Percentiles rank a stretch among this genome's conserved stretches.
Conservation (phyloP, 768 basidiomycete species). For the Naganishia vaughanmartiniae region DNA sequence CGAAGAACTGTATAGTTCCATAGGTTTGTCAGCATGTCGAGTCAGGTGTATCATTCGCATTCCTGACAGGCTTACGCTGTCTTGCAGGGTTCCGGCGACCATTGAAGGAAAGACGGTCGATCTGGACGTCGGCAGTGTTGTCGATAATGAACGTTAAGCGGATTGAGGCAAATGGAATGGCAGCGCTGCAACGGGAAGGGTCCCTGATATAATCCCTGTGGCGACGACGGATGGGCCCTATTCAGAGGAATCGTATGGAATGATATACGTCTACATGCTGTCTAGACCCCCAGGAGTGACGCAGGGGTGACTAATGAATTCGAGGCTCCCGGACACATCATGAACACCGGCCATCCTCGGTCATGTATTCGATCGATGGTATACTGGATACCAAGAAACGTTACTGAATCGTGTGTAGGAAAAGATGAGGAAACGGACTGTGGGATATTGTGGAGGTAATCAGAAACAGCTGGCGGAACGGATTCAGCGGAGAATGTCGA, state of each 20-base stretch:
- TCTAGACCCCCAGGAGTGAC: neutral
- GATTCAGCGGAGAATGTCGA: no score
- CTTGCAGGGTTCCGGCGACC: neutral
- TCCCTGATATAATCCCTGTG: neutral
- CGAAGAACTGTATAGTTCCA: constrained; percentile 31
- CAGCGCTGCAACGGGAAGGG: neutral
- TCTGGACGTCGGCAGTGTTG: neutral
- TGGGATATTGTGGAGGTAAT: no score
- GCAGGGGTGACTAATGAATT: neutral
- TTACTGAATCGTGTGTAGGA: no score
- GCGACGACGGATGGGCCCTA: no score
- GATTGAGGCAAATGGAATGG: neutral
- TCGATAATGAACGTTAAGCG: neutral
- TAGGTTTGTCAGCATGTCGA: neutral
- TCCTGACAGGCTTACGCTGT: neutral
- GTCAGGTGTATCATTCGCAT: neutral
- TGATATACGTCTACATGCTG: neutral
- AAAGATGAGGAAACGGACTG: no score
- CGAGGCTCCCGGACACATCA: neutral
- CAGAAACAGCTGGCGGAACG: no score
- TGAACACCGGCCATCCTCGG: neutral
- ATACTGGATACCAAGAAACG: neutral
- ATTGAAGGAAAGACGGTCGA: neutral
- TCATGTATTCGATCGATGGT: neutral
- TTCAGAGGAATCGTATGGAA: neutral